Conservation (phyloP, 495 filamentous ascomycete species). For the Neohortaea acidophila region DNA sequence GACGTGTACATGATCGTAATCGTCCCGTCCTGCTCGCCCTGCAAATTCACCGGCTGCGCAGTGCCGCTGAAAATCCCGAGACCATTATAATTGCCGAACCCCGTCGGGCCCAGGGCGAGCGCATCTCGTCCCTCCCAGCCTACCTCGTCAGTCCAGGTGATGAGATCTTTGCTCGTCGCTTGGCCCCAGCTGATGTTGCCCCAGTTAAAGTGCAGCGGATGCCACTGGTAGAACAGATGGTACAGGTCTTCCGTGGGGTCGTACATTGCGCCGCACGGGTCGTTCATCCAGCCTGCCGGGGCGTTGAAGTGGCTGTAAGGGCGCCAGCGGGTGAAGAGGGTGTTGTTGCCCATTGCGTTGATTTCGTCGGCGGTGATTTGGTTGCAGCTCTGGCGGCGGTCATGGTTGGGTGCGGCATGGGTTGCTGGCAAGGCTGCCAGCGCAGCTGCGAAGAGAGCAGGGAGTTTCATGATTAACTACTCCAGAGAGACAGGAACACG, state of each 20-base stretch:
- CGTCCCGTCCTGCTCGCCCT: constrained; percentile 1
- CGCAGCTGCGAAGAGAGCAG: neutral
- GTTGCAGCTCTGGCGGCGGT: constrained; percentile 5
- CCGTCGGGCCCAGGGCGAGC: constrained; percentile 20
- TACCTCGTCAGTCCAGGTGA: neutral
- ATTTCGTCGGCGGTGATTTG: constrained; percentile 15
- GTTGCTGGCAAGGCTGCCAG: neutral
- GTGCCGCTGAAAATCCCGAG: constrained; percentile 40
- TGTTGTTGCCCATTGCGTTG: constrained; percentile 25
- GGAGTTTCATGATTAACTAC: too few relatives aligned
- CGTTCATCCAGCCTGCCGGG: constrained; percentile 5
- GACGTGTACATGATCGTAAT: constrained; percentile 2
- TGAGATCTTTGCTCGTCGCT: constrained; percentile 1
- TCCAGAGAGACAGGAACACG: too few relatives aligned
- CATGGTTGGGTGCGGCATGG: neutral
- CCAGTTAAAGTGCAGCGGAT: neutral
- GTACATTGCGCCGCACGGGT: constrained; percentile 4
- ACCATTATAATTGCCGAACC: constrained; percentile 30
- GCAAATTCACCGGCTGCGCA: neutral
- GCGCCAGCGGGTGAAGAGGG: constrained; percentile 31
- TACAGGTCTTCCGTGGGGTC: neutral
- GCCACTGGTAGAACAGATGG: constrained; percentile 4
- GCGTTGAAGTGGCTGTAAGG: constrained; percentile 20
- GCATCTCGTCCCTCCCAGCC: constrained; percentile 10
- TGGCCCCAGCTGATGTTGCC: constrained; percentile 2